Evolutionary conservation across 176 grass and related monocot species (phyloP).

Genomic region (Eleusine coracana): DNA sequence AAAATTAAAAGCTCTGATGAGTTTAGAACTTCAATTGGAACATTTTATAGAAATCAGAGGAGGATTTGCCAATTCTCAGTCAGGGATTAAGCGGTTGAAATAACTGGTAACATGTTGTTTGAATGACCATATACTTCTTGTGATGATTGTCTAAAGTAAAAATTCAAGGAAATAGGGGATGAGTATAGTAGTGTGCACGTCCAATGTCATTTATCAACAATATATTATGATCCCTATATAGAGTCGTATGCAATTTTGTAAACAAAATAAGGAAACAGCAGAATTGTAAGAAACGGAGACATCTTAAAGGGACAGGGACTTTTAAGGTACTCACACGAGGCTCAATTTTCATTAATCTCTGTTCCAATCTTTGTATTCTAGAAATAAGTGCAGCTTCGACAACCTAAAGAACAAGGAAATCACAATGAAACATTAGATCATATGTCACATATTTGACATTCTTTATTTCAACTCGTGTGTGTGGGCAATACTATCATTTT

Average conservation of each 20-base stretch:
- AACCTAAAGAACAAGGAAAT: constrained; percentile 58
- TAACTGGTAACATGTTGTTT: not conserved
- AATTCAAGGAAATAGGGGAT: constrained; percentile 13
- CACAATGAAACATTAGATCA: constrained; percentile 29
- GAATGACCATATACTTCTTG: not conserved
- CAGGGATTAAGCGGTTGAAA: constrained; percentile 12
- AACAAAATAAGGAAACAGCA: constrained; percentile 7
- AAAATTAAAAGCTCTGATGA: not conserved
- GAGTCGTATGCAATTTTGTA: constrained; percentile 4
- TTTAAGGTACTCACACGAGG: constrained; percentile 82
- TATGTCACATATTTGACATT: not conserved
- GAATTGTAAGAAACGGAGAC: constrained; percentile 25
- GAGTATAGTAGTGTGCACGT: not conserved
- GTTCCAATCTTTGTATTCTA: constrained; percentile 88
- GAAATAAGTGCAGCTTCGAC: constrained; percentile 95
- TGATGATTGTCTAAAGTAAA: constrained; percentile 19
- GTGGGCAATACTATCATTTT: not conserved
- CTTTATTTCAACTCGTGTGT: not conserved
- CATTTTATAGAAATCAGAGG: not conserved
- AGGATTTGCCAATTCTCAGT: constrained; percentile 8
- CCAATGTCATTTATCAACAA: constrained; percentile 1
- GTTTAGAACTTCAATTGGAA: constrained; percentile 18
- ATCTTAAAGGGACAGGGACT: constrained; percentile 6
- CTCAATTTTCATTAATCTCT: constrained; percentile 84
- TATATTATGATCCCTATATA: constrained; percentile 1